phyloP scores from a whole-genome alignment of 345 rosid species.

The Passiflora organensis region DNA sequence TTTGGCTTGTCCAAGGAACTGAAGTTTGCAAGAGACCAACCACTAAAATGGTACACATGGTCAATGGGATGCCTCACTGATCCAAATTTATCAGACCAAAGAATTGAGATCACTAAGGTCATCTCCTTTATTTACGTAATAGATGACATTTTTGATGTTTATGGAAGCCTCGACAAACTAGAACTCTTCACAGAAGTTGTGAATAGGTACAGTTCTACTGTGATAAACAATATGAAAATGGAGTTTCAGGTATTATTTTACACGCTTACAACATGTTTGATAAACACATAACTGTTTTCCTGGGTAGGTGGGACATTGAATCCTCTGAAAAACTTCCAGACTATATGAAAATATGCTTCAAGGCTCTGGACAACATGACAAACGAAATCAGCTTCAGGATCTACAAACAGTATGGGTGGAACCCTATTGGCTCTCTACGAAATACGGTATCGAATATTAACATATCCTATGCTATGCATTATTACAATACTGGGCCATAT shows the following conservation, averaged over 20 bases:
- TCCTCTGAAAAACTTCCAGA: slow-evolving; percentile 27
- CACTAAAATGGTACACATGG: slow-evolving; percentile 49
- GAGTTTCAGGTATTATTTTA: too few species aligned
- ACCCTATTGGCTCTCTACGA: slow-evolving; percentile 33
- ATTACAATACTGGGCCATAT: too few species aligned
- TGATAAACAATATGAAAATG: too few species aligned
- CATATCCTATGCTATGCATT: too few species aligned
- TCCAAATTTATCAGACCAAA: slow-evolving; percentile 38
- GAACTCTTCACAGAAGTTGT: slow-evolving; percentile 37
- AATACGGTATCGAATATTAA: slow-evolving; percentile 49
- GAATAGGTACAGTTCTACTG: slow-evolving; percentile 19
- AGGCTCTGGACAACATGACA: slow-evolving; percentile 37
- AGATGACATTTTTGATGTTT: slow-evolving; percentile 52
- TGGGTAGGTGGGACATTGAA: slow-evolving; percentile 38
- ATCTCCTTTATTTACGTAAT: slow-evolving; percentile 51
- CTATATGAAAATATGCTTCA: slow-evolving; percentile 38
- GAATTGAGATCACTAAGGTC: slow-evolving; percentile 45
- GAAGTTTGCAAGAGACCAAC: slow-evolving; percentile 45
- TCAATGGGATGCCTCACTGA: slow-evolving; percentile 43
- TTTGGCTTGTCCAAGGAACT: slow-evolving; percentile 39
- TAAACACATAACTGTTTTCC: background rate
- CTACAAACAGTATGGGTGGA: slow-evolving; percentile 27
- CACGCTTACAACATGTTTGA: too few species aligned
- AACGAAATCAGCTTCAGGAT: slow-evolving; percentile 35
- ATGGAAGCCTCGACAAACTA: slow-evolving; percentile 42